Evolutionary conservation across 352 stramenopile species (phyloP).

Genomic region (Pythium brachiatum): DNA sequence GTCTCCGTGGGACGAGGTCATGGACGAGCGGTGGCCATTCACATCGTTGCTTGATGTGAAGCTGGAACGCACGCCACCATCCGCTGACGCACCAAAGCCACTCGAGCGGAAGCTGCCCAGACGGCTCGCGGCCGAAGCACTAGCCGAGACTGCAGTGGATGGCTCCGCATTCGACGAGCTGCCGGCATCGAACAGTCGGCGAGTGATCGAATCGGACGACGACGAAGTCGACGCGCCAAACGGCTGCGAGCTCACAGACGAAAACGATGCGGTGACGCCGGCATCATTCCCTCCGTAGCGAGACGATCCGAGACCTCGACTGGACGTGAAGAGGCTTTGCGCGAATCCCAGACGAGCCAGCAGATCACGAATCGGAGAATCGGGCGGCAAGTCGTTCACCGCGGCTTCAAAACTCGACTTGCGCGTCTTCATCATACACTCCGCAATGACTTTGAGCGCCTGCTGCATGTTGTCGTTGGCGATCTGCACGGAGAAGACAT

Average conservation of each 20-base stretch:
- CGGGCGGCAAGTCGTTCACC: slow-evolving; percentile 40
- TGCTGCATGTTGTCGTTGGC: slow-evolving; percentile 77
- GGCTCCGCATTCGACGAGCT: slow-evolving; percentile 4
- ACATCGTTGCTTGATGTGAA: slow-evolving; percentile 52
- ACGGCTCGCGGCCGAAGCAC: not conserved
- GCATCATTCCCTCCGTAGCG: slow-evolving; percentile 24
- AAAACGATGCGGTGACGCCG: slow-evolving; percentile 10
- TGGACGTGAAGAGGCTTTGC: slow-evolving; percentile 21
- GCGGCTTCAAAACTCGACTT: slow-evolving; percentile 51
- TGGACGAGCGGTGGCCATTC: not conserved
- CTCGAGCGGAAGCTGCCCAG: slow-evolving; percentile 29
- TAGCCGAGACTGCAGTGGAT: not conserved
- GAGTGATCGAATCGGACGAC: slow-evolving; percentile 36
- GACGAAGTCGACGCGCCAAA: slow-evolving; percentile 3
- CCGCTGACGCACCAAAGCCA: slow-evolving; percentile 8
- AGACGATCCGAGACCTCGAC: slow-evolving; percentile 16
- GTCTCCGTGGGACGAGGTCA: slow-evolving; percentile 16
- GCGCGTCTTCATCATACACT: slow-evolving; percentile 54
- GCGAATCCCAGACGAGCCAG: slow-evolving; percentile 41
- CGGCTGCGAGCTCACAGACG: slow-evolving; percentile 11
- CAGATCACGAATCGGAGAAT: slow-evolving; percentile 27
- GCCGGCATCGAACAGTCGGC: slow-evolving; percentile 49
- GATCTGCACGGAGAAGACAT: slow-evolving; percentile 69
- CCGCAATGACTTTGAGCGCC: slow-evolving; percentile 62
- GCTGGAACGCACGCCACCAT: slow-evolving; percentile 33